Conservation (phyloP, 179 eudicot species). For the Patellifolia procumbens region DNA sequence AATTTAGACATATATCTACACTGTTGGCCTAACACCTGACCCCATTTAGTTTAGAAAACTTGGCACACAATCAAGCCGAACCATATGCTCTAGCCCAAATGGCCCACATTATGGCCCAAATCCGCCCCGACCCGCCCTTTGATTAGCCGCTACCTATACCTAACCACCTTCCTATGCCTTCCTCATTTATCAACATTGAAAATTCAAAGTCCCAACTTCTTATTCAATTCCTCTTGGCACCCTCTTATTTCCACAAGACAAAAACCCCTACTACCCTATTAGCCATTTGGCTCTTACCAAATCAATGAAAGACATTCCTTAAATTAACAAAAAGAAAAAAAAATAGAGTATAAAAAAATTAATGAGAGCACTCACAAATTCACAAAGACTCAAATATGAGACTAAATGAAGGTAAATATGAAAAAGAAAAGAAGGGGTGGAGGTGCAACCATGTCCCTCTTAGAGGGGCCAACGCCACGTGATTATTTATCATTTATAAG, state of each 20-base stretch:
- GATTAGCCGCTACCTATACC: too few species aligned
- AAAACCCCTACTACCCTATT: background rate
- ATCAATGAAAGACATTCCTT: background rate
- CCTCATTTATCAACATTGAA: background rate
- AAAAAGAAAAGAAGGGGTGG: background rate
- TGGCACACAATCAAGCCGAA: too few species aligned
- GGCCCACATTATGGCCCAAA: too few species aligned
- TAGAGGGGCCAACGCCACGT: constrained; percentile 28
- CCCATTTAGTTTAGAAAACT: too few species aligned
- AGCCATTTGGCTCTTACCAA: background rate
- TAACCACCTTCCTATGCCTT: background rate
- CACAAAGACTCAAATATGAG: background rate
- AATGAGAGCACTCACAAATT: background rate
- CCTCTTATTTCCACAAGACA: constrained; percentile 14
- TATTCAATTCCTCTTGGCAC: background rate
- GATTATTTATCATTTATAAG: constrained; percentile 2
- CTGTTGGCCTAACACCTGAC: too few species aligned
- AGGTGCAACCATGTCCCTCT: constrained; percentile 15
- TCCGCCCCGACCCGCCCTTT: too few species aligned
- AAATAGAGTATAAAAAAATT: background rate
- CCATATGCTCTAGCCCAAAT: too few species aligned
- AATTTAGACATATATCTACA: too few species aligned
- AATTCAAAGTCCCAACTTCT: background rate
- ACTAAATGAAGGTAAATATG: background rate
- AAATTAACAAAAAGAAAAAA: background rate